These are phyloP conservation scores for Aspergillus terreus DNA, from an alignment of 2,329 filamentous ascomycete species.

Conservation along the genomic window DNA sequence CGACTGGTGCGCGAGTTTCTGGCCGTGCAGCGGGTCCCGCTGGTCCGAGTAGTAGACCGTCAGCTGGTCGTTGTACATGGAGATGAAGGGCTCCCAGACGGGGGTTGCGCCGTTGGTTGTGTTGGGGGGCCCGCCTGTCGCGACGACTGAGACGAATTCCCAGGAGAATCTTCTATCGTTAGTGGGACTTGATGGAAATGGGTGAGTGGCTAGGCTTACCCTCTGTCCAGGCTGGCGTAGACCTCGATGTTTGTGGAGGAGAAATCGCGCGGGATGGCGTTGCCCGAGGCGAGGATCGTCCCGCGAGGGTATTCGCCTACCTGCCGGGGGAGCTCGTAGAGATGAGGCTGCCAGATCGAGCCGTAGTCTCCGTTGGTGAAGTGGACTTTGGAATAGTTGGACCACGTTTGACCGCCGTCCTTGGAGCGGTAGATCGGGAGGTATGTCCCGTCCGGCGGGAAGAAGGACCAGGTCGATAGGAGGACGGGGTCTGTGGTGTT, in stretches of 20 bases:
- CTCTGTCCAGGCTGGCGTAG: slow-evolving; percentile 49
- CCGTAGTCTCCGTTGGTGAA: slow-evolving; percentile 62
- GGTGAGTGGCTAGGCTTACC: slow-evolving; percentile 38
- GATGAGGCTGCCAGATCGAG: slow-evolving; percentile 62
- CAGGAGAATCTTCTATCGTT: slow-evolving; percentile 37
- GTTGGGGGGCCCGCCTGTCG: slow-evolving; percentile 54
- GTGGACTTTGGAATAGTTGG: slow-evolving; percentile 55
- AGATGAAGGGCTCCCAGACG: slow-evolving; percentile 67
- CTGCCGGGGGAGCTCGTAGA: slow-evolving; percentile 57
- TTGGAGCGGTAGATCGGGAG: slow-evolving; percentile 5
- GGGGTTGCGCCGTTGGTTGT: slow-evolving; percentile 58
- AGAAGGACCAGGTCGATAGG: neutral
- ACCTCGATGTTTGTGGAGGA: slow-evolving; percentile 58
- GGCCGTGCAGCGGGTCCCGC: slow-evolving; percentile 59
- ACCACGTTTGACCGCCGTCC: slow-evolving; percentile 57
- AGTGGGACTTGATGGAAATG: slow-evolving; percentile 34
- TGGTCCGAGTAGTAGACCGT: slow-evolving; percentile 67
- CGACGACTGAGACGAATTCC: slow-evolving; percentile 62
- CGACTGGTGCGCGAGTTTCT: slow-evolving; percentile 63
- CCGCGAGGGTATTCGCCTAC: slow-evolving; percentile 57
- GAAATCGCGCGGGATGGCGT: slow-evolving; percentile 23
- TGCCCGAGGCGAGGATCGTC: slow-evolving; percentile 59
- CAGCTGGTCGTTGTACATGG: slow-evolving; percentile 53
- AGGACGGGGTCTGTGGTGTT: neutral
- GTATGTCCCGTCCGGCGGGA: neutral